Conservation (phyloP, 441 rosid genomes). For the Eutrema salsugineum region DNA sequence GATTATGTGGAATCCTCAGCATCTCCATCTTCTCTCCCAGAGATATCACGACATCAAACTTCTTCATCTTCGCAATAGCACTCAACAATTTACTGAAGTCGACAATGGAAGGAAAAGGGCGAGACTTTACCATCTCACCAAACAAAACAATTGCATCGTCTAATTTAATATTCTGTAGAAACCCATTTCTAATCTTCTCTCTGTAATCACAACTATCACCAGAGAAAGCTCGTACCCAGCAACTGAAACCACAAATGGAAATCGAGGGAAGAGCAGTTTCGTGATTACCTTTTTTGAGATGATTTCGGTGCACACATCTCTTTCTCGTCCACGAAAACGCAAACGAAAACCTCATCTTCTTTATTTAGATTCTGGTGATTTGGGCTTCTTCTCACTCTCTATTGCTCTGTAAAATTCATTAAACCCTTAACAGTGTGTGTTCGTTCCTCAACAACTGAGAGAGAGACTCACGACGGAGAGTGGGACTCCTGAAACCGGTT, state of each 20-base stretch:
- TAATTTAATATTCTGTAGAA: no score
- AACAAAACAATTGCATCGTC: no score
- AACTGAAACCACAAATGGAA: not conserved
- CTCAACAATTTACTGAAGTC: no score
- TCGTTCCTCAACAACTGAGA: not conserved
- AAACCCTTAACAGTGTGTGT: not conserved
- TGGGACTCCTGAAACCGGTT: not conserved
- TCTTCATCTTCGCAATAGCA: no score
- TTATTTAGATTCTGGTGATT: not conserved
- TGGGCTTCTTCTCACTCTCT: not conserved
- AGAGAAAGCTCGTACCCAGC: no score
- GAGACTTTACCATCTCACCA: no score
- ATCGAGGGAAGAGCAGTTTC: not conserved
- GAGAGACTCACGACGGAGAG: not conserved
- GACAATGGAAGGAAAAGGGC: no score
- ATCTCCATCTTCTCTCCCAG: no score
- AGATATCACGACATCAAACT: no score
- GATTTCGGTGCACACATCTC: not conserved
- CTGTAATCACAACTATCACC: no score
- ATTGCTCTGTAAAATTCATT: not conserved
- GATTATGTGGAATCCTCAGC: no score
- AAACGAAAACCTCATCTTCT: not conserved
- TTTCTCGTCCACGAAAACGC: not conserved
- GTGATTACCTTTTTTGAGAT: not conserved
- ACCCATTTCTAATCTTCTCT: no score